A percentile compares a stretch with the other conserved stretches of the same genome.
Evolutionary conservation across 2,329 filamentous ascomycete species (phyloP).

Genomic region (Diplodia seriata): DNA sequence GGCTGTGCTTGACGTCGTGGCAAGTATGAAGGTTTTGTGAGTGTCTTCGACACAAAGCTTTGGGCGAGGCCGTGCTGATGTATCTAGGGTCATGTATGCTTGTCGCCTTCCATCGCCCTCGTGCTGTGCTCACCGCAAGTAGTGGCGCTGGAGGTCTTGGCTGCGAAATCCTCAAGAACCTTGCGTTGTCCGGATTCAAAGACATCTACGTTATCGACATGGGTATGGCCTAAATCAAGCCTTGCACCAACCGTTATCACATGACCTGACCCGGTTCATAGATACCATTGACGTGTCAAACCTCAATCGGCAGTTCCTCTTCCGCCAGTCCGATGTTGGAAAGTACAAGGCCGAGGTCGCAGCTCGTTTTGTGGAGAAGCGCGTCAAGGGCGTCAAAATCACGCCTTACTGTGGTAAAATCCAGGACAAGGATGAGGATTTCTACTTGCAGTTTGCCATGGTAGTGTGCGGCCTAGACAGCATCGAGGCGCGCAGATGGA

Average conservation of each 20-base stretch:
- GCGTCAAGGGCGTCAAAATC: constrained; percentile 89
- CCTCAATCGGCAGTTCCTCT: constrained; percentile 95
- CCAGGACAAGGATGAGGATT: constrained; percentile 94
- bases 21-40: constrained; percentile 66
- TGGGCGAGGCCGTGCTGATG: background rate
- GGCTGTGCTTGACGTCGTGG: constrained; percentile 53
- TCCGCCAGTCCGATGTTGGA: constrained; percentile 88
- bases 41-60: constrained; percentile 42
- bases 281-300: constrained; percentile 99
- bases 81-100: constrained; percentile 49
- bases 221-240: constrained; percentile 62
- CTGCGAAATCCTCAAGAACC: constrained; percentile 95
- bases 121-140: constrained; percentile 48
- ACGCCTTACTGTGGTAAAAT: constrained; percentile 94
- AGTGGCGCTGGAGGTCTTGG: constrained; percentile 93
- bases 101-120: background rate
- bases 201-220: constrained; percentile 99
- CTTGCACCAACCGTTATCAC: background rate
- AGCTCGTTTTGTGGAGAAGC: constrained; percentile 85
- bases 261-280: constrained; percentile 44
- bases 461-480: constrained; percentile 95
- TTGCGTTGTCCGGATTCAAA: constrained; percentile 93
- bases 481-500: constrained; percentile 97
- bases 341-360: constrained; percentile 94
- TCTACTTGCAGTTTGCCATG: constrained; percentile 96